Evolutionary conservation across 495 filamentous ascomycete genomes (phyloP).

Genomic region (Cenococcum geophilum): DNA sequence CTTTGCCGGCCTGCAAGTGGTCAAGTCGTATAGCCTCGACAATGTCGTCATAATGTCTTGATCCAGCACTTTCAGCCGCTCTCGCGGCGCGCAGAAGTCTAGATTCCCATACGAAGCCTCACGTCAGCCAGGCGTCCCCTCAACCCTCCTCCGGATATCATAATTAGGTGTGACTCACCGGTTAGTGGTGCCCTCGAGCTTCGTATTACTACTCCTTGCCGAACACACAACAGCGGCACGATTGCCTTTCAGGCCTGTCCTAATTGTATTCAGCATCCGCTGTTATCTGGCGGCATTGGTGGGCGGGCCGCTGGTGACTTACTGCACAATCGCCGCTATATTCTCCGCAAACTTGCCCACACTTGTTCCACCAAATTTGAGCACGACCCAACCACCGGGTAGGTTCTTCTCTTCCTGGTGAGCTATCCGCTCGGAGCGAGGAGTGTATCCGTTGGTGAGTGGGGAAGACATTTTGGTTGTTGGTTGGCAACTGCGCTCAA

Average conservation of each 20-base stretch:
- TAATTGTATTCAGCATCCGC: constrained; percentile 33
- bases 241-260: constrained; percentile 58
- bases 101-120: neutral
- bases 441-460: constrained; percentile 5
- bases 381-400: constrained; percentile 42
- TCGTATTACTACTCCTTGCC: constrained; percentile 82
- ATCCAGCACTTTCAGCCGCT: constrained; percentile 56
- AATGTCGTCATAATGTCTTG: constrained; percentile 58
- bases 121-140: neutral
- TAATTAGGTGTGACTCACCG: constrained; percentile 53
- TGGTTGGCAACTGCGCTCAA: neutral
- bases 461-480: constrained; percentile 14
- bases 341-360: constrained; percentile 58
- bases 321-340: constrained; percentile 73
- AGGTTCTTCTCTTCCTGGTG: constrained; percentile 39
- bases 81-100: constrained; percentile 66
- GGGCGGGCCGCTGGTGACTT: constrained; percentile 28
- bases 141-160: constrained; percentile 40
- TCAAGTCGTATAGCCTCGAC: constrained; percentile 70
- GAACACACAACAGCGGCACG: constrained; percentile 88
- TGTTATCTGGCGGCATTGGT: neutral
- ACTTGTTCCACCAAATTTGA: constrained; percentile 43
- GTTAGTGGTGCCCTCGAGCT: constrained; percentile 89
- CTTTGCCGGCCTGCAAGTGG: constrained; percentile 60
- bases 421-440: constrained; percentile 29